phyloP scores from a whole-genome alignment of 306 rosid species.

The Dalbergia oliveri region DNA sequence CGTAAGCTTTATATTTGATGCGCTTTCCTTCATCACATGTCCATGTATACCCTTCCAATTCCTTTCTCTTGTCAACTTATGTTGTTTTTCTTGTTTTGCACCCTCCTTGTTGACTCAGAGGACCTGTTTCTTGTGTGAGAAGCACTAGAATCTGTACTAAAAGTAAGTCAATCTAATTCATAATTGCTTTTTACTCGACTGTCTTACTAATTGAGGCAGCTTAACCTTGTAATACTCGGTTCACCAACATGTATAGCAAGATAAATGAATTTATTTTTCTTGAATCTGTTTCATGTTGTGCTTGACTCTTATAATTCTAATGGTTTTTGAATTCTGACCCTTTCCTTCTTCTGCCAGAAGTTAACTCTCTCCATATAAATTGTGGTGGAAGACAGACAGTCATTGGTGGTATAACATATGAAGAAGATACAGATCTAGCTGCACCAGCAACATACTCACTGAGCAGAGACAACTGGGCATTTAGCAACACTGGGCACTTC shows the following conservation, averaged over 20 bases:
- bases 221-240: background rate
- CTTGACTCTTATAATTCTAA: background rate
- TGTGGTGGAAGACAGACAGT: constrained; percentile 38
- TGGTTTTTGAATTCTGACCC: background rate
- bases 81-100: constrained; percentile 9
- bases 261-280: constrained; percentile 2
- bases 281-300: background rate
- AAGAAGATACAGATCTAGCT: constrained; percentile 26
- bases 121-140: constrained; percentile 51
- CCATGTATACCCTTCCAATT: background rate
- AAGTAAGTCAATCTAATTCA: constrained; percentile 49
- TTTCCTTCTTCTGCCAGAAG: constrained; percentile 7
- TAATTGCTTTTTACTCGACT: background rate
- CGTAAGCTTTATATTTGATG: constrained; percentile 56
- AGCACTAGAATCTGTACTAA: constrained; percentile 36
- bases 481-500: constrained; percentile 66
- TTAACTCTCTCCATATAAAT: constrained; percentile 46
- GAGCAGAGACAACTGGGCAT: constrained; percentile 53
- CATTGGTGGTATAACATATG: constrained; percentile 28
- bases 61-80: background rate
- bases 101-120: constrained; percentile 41
- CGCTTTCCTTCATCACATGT: background rate
- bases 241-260: background rate
- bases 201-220: background rate
- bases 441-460: constrained; percentile 2